These are phyloP conservation scores for Copromyces sp. DNA, from an alignment of 495 filamentous ascomycete genomes.

Conservation along the genomic window DNA sequence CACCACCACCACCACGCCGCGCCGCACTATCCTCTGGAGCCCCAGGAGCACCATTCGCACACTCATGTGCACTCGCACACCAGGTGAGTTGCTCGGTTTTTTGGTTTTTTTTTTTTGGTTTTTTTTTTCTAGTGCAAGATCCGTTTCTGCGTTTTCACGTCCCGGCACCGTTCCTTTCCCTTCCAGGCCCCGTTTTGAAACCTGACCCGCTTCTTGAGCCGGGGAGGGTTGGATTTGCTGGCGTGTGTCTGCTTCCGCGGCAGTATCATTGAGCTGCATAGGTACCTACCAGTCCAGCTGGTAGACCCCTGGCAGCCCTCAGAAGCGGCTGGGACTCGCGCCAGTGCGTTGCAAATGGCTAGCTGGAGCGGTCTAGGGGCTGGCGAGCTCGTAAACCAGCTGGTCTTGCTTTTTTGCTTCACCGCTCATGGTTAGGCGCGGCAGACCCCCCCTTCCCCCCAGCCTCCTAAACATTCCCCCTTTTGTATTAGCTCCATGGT, in stretches of 20 bases:
- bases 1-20: background rate
- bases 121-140: conserved; percentile 5
- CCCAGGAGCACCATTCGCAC: background rate
- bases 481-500: background rate
- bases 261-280: background rate
- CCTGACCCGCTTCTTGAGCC: background rate
- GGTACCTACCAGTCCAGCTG: background rate
- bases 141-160: conserved; percentile 2
- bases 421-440: background rate
- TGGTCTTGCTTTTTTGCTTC: background rate
- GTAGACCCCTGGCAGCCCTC: background rate
- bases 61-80: background rate
- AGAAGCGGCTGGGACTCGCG: background rate
- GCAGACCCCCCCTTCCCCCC: background rate
- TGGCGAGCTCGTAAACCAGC: background rate
- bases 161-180: background rate
- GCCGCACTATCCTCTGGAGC: background rate
- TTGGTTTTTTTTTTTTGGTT: too few relatives aligned
- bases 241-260: background rate
- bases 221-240: background rate
- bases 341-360: background rate
- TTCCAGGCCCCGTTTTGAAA: background rate
- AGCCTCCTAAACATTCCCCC: background rate
- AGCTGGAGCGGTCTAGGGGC: background rate
- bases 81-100: conserved; percentile 22